Evolutionary conservation across 2,329 filamentous ascomycete species (phyloP).

Genomic region (Mariannaea sp.): DNA sequence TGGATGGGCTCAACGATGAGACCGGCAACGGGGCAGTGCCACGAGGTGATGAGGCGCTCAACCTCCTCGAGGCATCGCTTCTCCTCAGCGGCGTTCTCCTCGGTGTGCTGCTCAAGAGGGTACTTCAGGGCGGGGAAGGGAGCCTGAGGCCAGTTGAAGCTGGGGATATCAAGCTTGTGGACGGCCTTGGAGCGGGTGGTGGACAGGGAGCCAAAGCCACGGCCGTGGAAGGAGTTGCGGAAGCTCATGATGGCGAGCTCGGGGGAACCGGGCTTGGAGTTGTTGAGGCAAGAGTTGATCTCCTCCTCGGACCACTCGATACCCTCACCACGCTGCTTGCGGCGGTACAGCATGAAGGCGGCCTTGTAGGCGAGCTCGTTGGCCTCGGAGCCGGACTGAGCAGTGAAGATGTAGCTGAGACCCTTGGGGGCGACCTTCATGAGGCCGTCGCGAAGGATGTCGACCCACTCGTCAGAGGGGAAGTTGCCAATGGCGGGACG

Average conservation of each 20-base stretch:
- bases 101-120: slow-evolving; percentile 70
- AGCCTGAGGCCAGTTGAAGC: slow-evolving; percentile 87
- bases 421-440: slow-evolving; percentile 75
- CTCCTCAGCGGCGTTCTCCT: slow-evolving; percentile 74
- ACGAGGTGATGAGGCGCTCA: slow-evolving; percentile 70
- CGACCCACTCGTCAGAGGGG: slow-evolving; percentile 74
- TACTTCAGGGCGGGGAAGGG: slow-evolving; percentile 79
- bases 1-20: slow-evolving; percentile 81
- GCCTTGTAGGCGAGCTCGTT: slow-evolving; percentile 88
- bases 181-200: slow-evolving; percentile 83
- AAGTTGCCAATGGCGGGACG: slow-evolving; percentile 82
- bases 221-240: slow-evolving; percentile 78
- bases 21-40: slow-evolving; percentile 72
- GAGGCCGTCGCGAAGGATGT: slow-evolving; percentile 72
- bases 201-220: slow-evolving; percentile 76
- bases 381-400: slow-evolving; percentile 78
- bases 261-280: slow-evolving; percentile 73
- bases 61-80: slow-evolving; percentile 73
- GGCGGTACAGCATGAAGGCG: slow-evolving; percentile 80
- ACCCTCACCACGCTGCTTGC: slow-evolving; percentile 69
- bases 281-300: slow-evolving; percentile 69
- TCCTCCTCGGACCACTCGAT: slow-evolving; percentile 75
- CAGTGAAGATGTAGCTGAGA: slow-evolving; percentile 80
- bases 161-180: slow-evolving; percentile 87
- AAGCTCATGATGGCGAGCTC: slow-evolving; percentile 80